phyloP scores from a whole-genome alignment of 2,329 filamentous ascomycete genomes.

The Fusarium gaditjirri region DNA sequence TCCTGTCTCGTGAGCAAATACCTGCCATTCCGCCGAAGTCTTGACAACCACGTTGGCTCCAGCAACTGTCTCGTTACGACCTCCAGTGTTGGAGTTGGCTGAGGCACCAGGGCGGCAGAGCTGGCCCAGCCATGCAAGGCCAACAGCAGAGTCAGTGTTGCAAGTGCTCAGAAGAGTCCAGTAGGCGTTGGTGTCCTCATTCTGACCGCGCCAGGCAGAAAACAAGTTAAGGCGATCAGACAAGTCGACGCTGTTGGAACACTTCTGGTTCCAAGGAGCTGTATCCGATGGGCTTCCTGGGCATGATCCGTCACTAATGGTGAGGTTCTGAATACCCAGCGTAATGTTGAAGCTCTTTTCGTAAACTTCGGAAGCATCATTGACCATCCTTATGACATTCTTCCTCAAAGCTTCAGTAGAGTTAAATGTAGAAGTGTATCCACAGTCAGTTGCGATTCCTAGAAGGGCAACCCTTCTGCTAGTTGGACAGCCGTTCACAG shows the following conservation, averaged over 20 bases:
- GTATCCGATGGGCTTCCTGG: slow-evolving; percentile 73
- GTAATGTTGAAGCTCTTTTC: slow-evolving; percentile 96
- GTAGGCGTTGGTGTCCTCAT: slow-evolving; percentile 84
- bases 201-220: slow-evolving; percentile 85
- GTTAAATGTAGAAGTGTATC: slow-evolving; percentile 80
- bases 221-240: slow-evolving; percentile 86
- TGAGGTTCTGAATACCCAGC: slow-evolving; percentile 86
- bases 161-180: slow-evolving; percentile 91
- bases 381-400: slow-evolving; percentile 86
- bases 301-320: slow-evolving; percentile 79
- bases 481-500: slow-evolving; percentile 82
- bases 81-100: slow-evolving; percentile 59
- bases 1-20: slow-evolving; percentile 92
- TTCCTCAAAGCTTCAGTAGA: slow-evolving; percentile 68
- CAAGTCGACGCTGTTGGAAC: slow-evolving; percentile 71
- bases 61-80: slow-evolving; percentile 76
- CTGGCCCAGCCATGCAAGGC: slow-evolving; percentile 92
- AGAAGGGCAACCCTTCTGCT: slow-evolving; percentile 93
- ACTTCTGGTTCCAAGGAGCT: slow-evolving; percentile 86
- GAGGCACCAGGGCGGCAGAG: slow-evolving; percentile 74
- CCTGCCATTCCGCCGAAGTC: slow-evolving; percentile 89
- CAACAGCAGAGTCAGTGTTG: slow-evolving; percentile 84
- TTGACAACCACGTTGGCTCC: slow-evolving; percentile 90
- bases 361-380: slow-evolving; percentile 86
- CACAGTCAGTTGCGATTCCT: slow-evolving; percentile 93